Evolutionary conservation across 2,329 filamentous ascomycete genomes (phyloP), one percentile per base, ranked within the genome.

Genomic region (Penicillium sp.): DNA sequence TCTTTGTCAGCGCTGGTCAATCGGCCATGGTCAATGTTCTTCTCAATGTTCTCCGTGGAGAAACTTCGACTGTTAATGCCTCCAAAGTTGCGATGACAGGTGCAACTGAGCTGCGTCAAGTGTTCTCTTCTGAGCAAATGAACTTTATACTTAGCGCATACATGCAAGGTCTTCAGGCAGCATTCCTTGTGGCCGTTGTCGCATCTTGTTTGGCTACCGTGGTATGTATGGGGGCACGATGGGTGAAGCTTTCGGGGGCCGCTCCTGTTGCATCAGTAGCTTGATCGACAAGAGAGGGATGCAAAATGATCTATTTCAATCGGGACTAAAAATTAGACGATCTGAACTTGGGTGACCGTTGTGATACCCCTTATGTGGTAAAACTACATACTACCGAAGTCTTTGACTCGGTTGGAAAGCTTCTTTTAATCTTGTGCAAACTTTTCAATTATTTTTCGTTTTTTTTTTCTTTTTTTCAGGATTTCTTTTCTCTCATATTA

Each of bases 11-110:
- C 5, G 71, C 70, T 33, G 73, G 64, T 0, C 73, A 76, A 59
- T 67, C 72, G 4, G 73, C 68, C 24, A 73, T 77, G 57, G 65
- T 65, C 10, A 77, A 77, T 59, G 65, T 68, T 24, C 61, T 76
- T 35, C 53, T 65, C 33, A 33, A 49, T n/a, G 45, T 22, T 12
- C 54, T 65, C n/a, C 22, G 15, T 12, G 19, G 9, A n/a, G 56
- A 38, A 3, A 28, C 49, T 6, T 45, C 59, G 4, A 44, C 47
- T 6, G 49, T 64, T 12, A 40, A 58, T 30, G 30, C 56, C 3
- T 7, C 22, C 7, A 35, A 33, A 37, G 59, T 60, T 22, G 54
- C 40, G 24, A 28, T 19, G 37, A 58, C 56, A 17, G 63, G 63
- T 37, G 60, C 55, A 19, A 65, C 60, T 2, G 53, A 65, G 19